Evolutionary conservation across 164 flowering plant genomes (phyloP).

Genomic region (Cinnamomum micranthum): DNA sequence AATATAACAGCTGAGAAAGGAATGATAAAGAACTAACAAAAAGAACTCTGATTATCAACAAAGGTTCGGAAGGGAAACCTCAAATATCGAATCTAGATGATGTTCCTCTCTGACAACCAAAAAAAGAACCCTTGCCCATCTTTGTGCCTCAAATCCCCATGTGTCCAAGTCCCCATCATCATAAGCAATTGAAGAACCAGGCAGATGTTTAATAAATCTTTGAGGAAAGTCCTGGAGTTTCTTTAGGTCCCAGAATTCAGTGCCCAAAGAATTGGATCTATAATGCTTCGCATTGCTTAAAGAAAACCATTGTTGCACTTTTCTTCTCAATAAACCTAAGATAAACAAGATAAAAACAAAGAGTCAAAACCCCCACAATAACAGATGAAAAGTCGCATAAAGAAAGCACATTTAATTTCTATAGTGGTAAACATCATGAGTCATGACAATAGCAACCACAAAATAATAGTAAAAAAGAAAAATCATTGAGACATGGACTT

Average conservation of each 20-base stretch:
- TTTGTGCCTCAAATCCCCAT: conserved; percentile 59
- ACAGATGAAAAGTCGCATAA: not conserved
- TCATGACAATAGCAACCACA: too few relatives aligned
- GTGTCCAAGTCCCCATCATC: conserved; percentile 81
- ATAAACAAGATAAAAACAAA: conserved; percentile 3
- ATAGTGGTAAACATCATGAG: too few relatives aligned
- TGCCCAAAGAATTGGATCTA: conserved; percentile 15
- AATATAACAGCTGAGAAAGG: not conserved
- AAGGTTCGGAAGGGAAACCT: conserved; percentile 34
- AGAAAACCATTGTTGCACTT: conserved; percentile 58
- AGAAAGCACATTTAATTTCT: too few relatives aligned
- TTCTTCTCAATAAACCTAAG: conserved; percentile 57
- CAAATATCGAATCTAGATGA: conserved; percentile 42
- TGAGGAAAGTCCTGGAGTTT: conserved; percentile 50
- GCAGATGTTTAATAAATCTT: conserved; percentile 28
- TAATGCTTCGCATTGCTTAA: conserved; percentile 21
- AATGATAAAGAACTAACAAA: not conserved
- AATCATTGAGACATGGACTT: too few relatives aligned
- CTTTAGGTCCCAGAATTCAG: conserved; percentile 25
- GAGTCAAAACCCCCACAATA: not conserved
- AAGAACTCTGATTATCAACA: not conserved
- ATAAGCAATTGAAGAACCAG: conserved; percentile 29
- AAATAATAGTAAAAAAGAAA: too few relatives aligned
- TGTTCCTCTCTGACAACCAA: conserved; percentile 46
- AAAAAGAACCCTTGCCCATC: conserved; percentile 85